These are phyloP conservation scores for Puccinia hordei DNA, from an alignment of 1,284 basidiomycete genomes.

Conservation along the genomic window DNA sequence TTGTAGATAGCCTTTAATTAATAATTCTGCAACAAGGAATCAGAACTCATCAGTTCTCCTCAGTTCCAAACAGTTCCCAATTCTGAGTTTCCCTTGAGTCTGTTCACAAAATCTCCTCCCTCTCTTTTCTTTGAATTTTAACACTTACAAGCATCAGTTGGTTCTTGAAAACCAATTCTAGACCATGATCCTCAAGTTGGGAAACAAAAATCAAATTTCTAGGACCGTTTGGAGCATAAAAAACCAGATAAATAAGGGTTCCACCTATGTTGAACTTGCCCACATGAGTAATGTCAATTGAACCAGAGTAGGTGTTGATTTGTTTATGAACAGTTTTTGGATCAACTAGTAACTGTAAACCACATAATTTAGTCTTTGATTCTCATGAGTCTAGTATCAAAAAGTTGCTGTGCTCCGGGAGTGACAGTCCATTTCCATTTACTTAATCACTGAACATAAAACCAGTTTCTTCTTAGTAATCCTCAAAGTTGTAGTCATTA, in stretches of 20 bases:
- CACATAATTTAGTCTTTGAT: neutral
- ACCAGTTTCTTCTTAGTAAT: neutral
- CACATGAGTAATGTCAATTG: too few species aligned
- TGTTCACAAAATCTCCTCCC: too few species aligned
- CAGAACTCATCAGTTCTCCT: too few species aligned
- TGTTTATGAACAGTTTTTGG: neutral
- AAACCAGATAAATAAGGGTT: neutral
- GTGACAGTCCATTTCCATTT: neutral
- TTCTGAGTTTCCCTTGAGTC: too few species aligned
- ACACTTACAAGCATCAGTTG: neutral
- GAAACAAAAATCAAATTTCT: neutral
- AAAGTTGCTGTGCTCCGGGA: neutral
- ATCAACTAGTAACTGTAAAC: neutral
- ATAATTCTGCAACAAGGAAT: too few species aligned
- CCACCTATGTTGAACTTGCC: neutral
- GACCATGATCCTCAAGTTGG: constrained; percentile 1
- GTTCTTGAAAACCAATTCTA: neutral
- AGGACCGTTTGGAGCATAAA: neutral
- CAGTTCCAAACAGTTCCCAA: too few species aligned
- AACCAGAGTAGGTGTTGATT: neutral
- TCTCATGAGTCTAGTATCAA: neutral
- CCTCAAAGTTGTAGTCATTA: neutral
- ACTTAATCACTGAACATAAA: neutral
- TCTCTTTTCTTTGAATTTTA: too few species aligned
- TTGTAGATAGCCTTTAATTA: too few species aligned